A percentile compares a stretch with the other conserved stretches of the same genome.
Conservation (phyloP, 352 stramenopile species). For the Phytophthora pisi region DNA sequence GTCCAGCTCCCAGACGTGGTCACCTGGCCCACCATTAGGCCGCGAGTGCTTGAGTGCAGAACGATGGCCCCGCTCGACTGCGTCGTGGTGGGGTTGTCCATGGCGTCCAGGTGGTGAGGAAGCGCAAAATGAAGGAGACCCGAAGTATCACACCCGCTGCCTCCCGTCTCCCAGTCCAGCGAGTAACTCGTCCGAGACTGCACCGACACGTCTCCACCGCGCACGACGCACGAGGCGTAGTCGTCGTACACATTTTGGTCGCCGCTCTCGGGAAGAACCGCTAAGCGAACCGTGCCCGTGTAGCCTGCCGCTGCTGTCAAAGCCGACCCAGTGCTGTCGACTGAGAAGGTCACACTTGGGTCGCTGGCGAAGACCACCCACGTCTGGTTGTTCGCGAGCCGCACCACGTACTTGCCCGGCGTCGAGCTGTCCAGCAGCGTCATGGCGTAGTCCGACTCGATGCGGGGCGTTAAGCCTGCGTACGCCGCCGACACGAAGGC, state of each 20-base stretch:
- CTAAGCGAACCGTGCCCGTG: conserved; percentile 49
- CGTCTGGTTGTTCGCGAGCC: conserved; percentile 56
- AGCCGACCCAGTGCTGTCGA: conserved; percentile 39
- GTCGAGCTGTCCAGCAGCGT: conserved; percentile 38
- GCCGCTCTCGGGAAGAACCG: conserved; percentile 41
- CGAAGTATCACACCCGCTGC: conserved; percentile 30
- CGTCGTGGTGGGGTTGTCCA: conserved; percentile 16
- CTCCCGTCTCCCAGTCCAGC: conserved; percentile 51
- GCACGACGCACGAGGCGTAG: conserved; percentile 50
- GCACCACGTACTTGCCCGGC: conserved; percentile 48
- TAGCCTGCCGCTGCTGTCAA: conserved; percentile 38
- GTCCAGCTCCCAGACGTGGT: conserved; percentile 39
- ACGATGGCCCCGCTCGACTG: conserved; percentile 30
- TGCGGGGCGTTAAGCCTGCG: conserved; percentile 41
- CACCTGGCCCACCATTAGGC: conserved; percentile 49
- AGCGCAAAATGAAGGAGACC: conserved; percentile 61
- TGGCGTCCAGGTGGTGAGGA: conserved; percentile 49
- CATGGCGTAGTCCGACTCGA: conserved; percentile 47
- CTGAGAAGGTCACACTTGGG: conserved; percentile 29
- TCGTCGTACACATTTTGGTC: conserved; percentile 43
- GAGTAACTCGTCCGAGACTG: conserved; percentile 54
- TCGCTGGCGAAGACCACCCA: conserved; percentile 60
- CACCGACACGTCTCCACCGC: conserved; percentile 42
- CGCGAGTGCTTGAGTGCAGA: conserved; percentile 52
- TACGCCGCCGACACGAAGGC: conserved; percentile 58